phyloP scores from a whole-genome alignment of 108 stramenopile genomes.

The Ochromonas danica region DNA sequence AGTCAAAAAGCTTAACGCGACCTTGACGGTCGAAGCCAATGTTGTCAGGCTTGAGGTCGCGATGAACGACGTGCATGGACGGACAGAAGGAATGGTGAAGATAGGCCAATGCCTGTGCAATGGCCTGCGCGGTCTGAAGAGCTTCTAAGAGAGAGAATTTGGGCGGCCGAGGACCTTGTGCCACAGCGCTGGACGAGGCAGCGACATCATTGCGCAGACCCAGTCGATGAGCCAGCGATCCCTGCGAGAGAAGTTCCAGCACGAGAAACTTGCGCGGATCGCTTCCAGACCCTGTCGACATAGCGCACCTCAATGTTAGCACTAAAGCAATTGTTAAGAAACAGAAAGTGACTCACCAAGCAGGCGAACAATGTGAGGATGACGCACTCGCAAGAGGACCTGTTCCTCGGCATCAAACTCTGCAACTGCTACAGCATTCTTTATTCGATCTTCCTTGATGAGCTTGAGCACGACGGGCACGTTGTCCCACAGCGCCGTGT shows the following conservation, averaged over 20 bases:
- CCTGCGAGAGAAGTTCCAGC: constrained; percentile 6
- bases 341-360: too few relatives aligned
- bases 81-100: neutral
- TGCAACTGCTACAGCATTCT: constrained; percentile 18
- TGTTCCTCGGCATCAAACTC: constrained; percentile 28
- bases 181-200: neutral
- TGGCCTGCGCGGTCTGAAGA: neutral
- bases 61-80: neutral
- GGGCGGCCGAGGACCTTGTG: neutral
- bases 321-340: too few relatives aligned
- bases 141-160: neutral
- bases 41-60: constrained; percentile 33
- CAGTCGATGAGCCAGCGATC: constrained; percentile 3
- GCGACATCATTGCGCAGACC: neutral
- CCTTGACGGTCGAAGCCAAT: constrained; percentile 8
- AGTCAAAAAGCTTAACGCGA: constrained; percentile 27
- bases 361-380: constrained; percentile 23
- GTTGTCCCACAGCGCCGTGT: constrained; percentile 27
- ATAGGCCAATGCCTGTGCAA: constrained; percentile 1
- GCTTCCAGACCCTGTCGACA: constrained; percentile 22
- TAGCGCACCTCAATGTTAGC: too few relatives aligned
- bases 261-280: constrained; percentile 22
- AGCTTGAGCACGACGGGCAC: constrained; percentile 9
- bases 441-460: constrained; percentile 18
- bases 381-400: constrained; percentile 8